Evolutionary conservation across 2,329 filamentous ascomycete species (phyloP).

Genomic region (Colletotrichum tanaceti): DNA sequence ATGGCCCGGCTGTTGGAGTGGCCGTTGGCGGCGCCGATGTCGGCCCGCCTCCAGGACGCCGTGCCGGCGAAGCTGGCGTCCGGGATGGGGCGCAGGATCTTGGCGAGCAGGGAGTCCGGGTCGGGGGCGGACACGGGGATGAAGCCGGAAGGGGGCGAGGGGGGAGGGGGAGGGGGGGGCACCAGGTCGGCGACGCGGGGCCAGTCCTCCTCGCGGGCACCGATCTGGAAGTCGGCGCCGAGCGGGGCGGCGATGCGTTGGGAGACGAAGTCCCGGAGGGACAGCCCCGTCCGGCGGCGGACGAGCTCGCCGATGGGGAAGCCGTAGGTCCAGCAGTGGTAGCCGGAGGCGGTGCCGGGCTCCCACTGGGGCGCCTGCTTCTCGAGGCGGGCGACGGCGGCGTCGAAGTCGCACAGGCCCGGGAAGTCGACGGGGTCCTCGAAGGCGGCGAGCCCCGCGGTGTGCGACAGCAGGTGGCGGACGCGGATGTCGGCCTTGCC

Average conservation of each 20-base stretch:
- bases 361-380: conserved; percentile 57
- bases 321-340: conserved; percentile 55
- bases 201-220: conserved; percentile 55
- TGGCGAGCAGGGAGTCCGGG: conserved; percentile 45
- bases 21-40: conserved; percentile 58
- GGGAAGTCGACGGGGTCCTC: conserved; percentile 47
- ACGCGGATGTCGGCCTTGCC: conserved; percentile 55
- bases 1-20: conserved; percentile 58
- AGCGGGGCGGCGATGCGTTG: conserved; percentile 54
- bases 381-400: conserved; percentile 50
- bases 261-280: conserved; percentile 55
- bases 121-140: conserved; percentile 38
- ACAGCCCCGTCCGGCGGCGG: conserved; percentile 53
- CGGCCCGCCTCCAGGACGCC: conserved; percentile 51
- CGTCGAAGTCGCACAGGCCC: conserved; percentile 50
- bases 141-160: conserved; percentile 1
- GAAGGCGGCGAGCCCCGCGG: conserved; percentile 51
- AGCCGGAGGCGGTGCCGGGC: conserved; percentile 56
- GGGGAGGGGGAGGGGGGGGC: conserved; percentile 43
- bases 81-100: conserved; percentile 45
- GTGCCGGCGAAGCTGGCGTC: conserved; percentile 42
- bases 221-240: conserved; percentile 60
- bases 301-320: conserved; percentile 58
- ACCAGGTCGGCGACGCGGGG: conserved; percentile 53
- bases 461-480: conserved; percentile 56